phyloP scores from a whole-genome alignment of 768 basidiomycete genomes.

The Suillus lakei region DNA sequence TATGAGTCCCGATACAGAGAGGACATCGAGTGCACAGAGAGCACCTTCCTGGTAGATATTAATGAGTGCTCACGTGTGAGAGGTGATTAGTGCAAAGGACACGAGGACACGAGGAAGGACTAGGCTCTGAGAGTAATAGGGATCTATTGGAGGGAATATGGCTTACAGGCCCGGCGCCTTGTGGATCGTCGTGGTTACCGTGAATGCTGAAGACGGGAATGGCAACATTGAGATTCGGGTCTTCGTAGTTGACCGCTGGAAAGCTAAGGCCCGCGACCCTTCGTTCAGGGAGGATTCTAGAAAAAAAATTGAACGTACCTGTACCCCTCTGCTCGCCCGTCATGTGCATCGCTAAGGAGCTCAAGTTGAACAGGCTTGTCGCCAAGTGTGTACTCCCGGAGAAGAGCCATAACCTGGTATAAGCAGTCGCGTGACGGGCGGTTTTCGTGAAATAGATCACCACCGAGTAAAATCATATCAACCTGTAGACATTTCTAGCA shows the following conservation, averaged over 20 bases:
- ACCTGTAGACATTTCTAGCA: conserved; percentile 56
- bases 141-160: not conserved
- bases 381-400: conserved; percentile 90
- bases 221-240: conserved; percentile 90
- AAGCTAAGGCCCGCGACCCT: conserved; percentile 57
- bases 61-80: not conserved
- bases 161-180: conserved; percentile 89
- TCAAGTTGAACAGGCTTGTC: conserved; percentile 91
- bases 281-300: not conserved
- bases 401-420: conserved; percentile 85
- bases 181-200: conserved; percentile 99
- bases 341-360: conserved; percentile 89
- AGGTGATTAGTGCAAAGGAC: not conserved
- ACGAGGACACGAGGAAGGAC: not conserved
- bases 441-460: conserved; percentile 98
- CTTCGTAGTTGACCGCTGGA: conserved; percentile 96
- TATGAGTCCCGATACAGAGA: conserved; percentile 90
- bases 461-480: conserved; percentile 93
- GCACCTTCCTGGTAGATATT: conserved; percentile 79
- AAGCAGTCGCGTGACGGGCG: conserved; percentile 89
- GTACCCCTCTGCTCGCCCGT: conserved; percentile 85
- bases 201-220: conserved; percentile 99
- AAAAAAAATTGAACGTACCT: conserved; percentile 55
- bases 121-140: not conserved
- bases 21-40: conserved; percentile 91